Conservation (phyloP, 768 basidiomycete genomes). For the Tylopilus vinaceipallidus region DNA sequence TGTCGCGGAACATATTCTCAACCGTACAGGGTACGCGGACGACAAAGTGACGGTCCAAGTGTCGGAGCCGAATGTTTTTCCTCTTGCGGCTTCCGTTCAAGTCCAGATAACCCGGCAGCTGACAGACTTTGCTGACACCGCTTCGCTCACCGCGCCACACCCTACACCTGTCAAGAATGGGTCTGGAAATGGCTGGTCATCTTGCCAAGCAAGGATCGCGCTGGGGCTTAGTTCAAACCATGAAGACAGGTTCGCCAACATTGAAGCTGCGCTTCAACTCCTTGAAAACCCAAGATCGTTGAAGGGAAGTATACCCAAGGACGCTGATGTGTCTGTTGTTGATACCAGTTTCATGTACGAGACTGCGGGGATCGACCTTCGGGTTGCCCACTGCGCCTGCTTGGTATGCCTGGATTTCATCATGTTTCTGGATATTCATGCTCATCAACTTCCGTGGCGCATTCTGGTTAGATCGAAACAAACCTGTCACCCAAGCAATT, state of each 20-base stretch:
- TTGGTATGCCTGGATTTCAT: constrained; percentile 51
- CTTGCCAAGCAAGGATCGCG: constrained; percentile 39
- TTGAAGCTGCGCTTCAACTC: constrained; percentile 71
- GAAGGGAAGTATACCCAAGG: constrained; percentile 17
- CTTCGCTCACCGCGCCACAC: neutral
- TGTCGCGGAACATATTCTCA: constrained; percentile 48
- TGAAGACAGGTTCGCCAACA: constrained; percentile 81
- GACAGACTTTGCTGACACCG: constrained; percentile 34
- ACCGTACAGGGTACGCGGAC: constrained; percentile 17
- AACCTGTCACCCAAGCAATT: constrained; percentile 58
- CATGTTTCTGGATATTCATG: neutral
- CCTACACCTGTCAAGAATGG: neutral
- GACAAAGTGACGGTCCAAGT: constrained; percentile 50
- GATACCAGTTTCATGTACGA: constrained; percentile 92
- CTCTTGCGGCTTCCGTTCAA: constrained; percentile 63
- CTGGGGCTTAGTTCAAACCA: constrained; percentile 91
- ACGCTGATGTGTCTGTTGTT: constrained; percentile 43
- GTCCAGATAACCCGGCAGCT: constrained; percentile 54
- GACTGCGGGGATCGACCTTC: constrained; percentile 87
- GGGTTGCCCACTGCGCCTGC: constrained; percentile 90
- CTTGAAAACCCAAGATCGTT: constrained; percentile 52
- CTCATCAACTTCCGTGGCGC: no score
- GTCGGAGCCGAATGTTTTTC: constrained; percentile 70
- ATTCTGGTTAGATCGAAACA: constrained; percentile 70
- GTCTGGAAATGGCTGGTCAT: neutral